Conservation (phyloP, 768 basidiomycete species). For the Tricholoma flavovirens region DNA sequence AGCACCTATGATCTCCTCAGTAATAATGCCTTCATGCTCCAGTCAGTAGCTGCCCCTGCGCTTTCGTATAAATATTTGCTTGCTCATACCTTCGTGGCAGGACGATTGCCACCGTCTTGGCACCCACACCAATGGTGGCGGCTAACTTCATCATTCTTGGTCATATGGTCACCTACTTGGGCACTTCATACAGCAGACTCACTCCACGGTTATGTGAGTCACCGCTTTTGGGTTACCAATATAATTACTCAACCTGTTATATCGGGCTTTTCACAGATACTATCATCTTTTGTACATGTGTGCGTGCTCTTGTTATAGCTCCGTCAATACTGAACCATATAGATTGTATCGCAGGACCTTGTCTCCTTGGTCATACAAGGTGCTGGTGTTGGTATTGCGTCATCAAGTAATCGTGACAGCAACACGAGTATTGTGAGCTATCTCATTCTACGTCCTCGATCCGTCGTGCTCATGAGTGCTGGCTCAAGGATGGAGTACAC, state of each 20-base stretch:
- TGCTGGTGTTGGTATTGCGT: slow-evolving; percentile 49
- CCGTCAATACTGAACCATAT: neutral
- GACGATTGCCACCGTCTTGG: slow-evolving; percentile 41
- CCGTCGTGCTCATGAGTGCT: neutral
- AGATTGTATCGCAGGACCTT: slow-evolving; percentile 34
- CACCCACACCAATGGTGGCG: slow-evolving; percentile 53
- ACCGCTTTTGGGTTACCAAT: neutral
- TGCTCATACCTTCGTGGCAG: slow-evolving; percentile 17
- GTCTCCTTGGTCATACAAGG: slow-evolving; percentile 61
- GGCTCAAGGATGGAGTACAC: slow-evolving; percentile 17
- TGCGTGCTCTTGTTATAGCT: slow-evolving; percentile 13
- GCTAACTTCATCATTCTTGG: slow-evolving; percentile 53
- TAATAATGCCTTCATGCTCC: slow-evolving; percentile 30
- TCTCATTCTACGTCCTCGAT: neutral
- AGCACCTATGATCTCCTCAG: slow-evolving; percentile 27
- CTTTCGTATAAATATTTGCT: neutral
- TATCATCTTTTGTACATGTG: slow-evolving; percentile 32
- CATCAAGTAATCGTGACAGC: slow-evolving; percentile 19
- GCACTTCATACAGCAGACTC: slow-evolving; percentile 45
- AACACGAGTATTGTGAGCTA: slow-evolving; percentile 8
- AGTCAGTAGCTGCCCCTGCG: slow-evolving; percentile 21
- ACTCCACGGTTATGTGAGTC: slow-evolving; percentile 33
- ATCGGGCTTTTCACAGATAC: slow-evolving; percentile 25
- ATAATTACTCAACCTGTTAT: neutral
- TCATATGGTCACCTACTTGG: slow-evolving; percentile 36